Percentiles rank a stretch among this genome's conserved stretches.
These are phyloP conservation scores for Protomyces lactucae-debilis DNA, from an alignment of 1,139 yeast species.

Conservation along the genomic window DNA sequence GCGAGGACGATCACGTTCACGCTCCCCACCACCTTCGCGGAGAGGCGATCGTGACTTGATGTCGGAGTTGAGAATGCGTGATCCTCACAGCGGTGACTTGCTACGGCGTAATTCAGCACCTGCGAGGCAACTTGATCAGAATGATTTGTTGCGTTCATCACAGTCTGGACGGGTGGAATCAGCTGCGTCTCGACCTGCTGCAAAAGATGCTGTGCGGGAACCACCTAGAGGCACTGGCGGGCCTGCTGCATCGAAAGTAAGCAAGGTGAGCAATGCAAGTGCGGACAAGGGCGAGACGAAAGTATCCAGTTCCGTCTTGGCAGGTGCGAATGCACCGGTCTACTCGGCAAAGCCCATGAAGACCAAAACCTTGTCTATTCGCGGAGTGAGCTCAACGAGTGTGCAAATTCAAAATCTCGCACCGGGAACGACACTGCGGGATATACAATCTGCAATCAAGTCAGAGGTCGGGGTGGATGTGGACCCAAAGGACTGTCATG, in stretches of 20 bases:
- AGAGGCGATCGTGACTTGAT: background rate
- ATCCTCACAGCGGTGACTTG: background rate
- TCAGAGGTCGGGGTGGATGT: conserved; percentile 14
- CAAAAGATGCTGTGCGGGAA: no score
- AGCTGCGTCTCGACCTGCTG: no score
- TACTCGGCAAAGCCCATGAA: background rate
- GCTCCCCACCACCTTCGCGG: background rate
- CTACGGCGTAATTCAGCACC: background rate
- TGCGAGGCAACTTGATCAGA: background rate
- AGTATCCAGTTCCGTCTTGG: background rate
- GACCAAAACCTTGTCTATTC: conserved; percentile 3
- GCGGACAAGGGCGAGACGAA: background rate
- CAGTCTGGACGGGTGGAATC: no score
- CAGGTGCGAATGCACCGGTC: background rate
- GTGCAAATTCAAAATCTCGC: conserved; percentile 15
- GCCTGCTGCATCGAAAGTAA: background rate
- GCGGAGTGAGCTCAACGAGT: conserved; percentile 21
- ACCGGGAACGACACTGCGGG: conserved; percentile 19
- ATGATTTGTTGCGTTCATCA: background rate
- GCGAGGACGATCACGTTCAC: background rate
- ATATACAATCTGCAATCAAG: conserved; percentile 6
- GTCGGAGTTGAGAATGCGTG: background rate
- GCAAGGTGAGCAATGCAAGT: background rate
- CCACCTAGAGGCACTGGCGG: no score
- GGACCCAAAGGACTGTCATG: conserved; percentile 1